Percentiles rank a stretch among this genome's conserved stretches.
Conservation (phyloP, 257 asterid species). For the Salvia rosmarinus region DNA sequence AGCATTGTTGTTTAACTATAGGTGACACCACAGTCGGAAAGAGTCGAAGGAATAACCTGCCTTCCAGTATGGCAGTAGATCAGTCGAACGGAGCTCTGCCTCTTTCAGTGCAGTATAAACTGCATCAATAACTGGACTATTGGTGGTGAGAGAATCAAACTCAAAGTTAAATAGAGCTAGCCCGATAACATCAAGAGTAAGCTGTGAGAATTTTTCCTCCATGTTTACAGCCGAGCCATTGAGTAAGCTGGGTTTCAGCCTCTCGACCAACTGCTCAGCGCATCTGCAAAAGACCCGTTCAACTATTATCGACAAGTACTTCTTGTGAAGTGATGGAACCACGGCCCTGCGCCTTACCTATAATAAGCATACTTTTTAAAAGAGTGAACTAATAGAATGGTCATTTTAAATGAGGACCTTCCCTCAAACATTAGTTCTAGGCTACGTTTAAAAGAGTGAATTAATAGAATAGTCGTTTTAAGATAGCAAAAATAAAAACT, state of each 20-base stretch:
- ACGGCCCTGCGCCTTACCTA: slow-evolving; percentile 99
- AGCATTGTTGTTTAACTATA: slow-evolving; percentile 14
- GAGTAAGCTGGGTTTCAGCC: slow-evolving; percentile 58
- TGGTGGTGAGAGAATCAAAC: slow-evolving; percentile 81
- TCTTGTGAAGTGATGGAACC: slow-evolving; percentile 99
- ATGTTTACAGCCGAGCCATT: slow-evolving; percentile 74
- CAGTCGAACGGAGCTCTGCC: slow-evolving; percentile 90
- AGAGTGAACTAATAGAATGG: background rate
- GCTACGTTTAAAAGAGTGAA: too few species aligned
- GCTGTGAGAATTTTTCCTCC: slow-evolving; percentile 93
- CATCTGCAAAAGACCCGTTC: slow-evolving; percentile 96
- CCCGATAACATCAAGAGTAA: slow-evolving; percentile 94
- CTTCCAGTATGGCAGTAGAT: slow-evolving; percentile 96
- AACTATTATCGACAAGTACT: slow-evolving; percentile 92
- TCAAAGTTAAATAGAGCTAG: slow-evolving; percentile 84
- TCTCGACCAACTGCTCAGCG: slow-evolving; percentile 85
- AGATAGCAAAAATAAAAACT: too few species aligned
- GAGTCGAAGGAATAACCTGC: slow-evolving; percentile 44
- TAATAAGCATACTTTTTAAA: slow-evolving; percentile 40
- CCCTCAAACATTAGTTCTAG: background rate
- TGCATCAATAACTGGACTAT: slow-evolving; percentile 92
- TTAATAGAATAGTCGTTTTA: too few species aligned
- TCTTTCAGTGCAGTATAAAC: slow-evolving; percentile 94
- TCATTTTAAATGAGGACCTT: background rate
- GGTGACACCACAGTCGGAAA: slow-evolving; percentile 12